These are phyloP conservation scores for Candida methanosorbosa DNA, from an alignment of 805 yeast species.

Conservation along the genomic window DNA sequence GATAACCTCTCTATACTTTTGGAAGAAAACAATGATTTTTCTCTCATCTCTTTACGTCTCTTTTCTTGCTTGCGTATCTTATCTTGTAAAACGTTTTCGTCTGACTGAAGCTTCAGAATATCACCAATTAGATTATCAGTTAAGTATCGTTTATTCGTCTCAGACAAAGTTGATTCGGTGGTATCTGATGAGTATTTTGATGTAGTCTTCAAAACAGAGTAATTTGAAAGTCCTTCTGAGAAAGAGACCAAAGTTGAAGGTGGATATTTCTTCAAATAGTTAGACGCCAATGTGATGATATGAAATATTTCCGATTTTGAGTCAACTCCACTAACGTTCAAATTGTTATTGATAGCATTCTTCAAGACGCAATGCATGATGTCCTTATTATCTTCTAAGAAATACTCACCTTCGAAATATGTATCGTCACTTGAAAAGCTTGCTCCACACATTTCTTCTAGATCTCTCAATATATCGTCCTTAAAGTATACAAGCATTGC, in stretches of 20 bases:
- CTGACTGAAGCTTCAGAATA: background rate
- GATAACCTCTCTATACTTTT: background rate
- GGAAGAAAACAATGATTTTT: background rate
- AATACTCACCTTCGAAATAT: slow-evolving; percentile 8
- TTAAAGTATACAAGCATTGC: slow-evolving; percentile 41
- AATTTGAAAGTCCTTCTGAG: background rate
- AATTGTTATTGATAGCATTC: slow-evolving; percentile 18
- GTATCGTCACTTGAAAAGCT: slow-evolving; percentile 18
- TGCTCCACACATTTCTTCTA: slow-evolving; percentile 22
- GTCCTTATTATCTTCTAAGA: slow-evolving; percentile 15
- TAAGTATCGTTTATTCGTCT: background rate
- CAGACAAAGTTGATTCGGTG: too few relatives aligned
- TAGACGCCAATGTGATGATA: slow-evolving; percentile 15
- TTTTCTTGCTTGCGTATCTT: background rate
- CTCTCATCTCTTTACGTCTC: background rate
- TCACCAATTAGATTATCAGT: background rate
- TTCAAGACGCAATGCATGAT: slow-evolving; percentile 18
- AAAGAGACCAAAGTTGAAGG: background rate
- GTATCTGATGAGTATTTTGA: background rate
- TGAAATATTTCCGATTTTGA: slow-evolving; percentile 15
- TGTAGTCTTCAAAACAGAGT: slow-evolving; percentile 1
- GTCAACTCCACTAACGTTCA: slow-evolving; percentile 13
- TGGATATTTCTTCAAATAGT: slow-evolving; percentile 6
- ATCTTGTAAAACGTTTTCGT: background rate
- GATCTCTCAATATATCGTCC: slow-evolving; percentile 29